A percentile compares a stretch with the other conserved stretches of the same genome.
Evolutionary conservation across 2,329 filamentous ascomycete genomes (phyloP).

Genomic region (Periconia sp.): DNA sequence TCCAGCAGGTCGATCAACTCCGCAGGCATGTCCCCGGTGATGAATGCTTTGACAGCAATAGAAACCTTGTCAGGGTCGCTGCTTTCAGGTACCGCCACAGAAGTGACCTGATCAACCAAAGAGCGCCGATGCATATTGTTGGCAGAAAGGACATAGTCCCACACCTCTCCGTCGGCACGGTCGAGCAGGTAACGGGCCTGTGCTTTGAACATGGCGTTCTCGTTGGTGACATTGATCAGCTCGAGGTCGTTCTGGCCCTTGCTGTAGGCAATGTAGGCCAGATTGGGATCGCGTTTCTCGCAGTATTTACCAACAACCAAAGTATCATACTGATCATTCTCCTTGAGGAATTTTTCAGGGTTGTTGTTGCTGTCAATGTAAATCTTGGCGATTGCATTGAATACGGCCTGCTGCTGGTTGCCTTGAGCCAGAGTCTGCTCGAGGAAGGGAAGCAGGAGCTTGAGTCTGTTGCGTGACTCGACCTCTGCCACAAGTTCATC

Average conservation of each 20-base stretch:
- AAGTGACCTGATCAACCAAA: constrained; percentile 93
- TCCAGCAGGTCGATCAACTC: constrained; percentile 97
- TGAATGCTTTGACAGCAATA: constrained; percentile 90
- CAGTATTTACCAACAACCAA: constrained; percentile 95
- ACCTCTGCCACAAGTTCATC: constrained; percentile 94
- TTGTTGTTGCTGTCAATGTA: constrained; percentile 98
- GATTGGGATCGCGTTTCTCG: constrained; percentile 95
- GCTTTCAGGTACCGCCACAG: constrained; percentile 82
- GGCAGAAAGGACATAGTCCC: constrained; percentile 90
- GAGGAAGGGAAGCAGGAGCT: constrained; percentile 93
- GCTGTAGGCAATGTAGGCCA: constrained; percentile 91
- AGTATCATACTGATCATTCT: constrained; percentile 96
- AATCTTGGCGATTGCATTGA: constrained; percentile 97
- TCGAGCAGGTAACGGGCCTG: constrained; percentile 95
- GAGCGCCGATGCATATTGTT: constrained; percentile 96
- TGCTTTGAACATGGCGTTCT: constrained; percentile 99
- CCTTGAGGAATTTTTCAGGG: constrained; percentile 94
- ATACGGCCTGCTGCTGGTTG: constrained; percentile 95
- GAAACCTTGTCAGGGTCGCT: constrained; percentile 94
- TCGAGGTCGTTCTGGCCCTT: constrained; percentile 98
- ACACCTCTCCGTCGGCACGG: constrained; percentile 86
- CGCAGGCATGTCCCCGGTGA: constrained; percentile 85
- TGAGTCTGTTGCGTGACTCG: constrained; percentile 93
- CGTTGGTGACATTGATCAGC: constrained; percentile 96
- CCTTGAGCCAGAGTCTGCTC: constrained; percentile 88